Evolutionary conservation across 179 eudicot species (phyloP).

Genomic region (Amaranthus tricolor): DNA sequence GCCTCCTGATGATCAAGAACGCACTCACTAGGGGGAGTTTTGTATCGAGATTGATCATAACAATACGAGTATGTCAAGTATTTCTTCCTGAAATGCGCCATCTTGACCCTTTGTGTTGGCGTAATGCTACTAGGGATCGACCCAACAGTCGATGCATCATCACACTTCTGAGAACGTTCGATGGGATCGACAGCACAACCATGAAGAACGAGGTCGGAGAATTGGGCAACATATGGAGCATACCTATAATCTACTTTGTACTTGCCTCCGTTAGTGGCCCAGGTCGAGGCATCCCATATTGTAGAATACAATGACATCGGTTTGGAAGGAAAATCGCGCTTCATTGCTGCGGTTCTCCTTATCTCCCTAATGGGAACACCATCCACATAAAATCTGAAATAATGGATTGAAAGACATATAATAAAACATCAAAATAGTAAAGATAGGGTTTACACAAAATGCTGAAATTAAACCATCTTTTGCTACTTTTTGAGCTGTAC

Average conservation of each 20-base stretch:
- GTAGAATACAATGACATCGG: conserved; percentile 92
- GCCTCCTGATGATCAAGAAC: conserved; percentile 57
- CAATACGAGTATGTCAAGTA: conserved; percentile 91
- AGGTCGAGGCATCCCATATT: conserved; percentile 93
- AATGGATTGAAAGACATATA: background rate
- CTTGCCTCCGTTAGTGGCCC: conserved; percentile 95
- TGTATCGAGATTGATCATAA: conserved; percentile 63
- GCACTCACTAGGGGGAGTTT: conserved; percentile 63
- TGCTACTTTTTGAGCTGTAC: conserved; percentile 24
- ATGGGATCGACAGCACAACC: conserved; percentile 82
- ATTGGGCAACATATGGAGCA: conserved; percentile 76
- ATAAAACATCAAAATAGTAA: conserved; percentile 16
- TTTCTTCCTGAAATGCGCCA: conserved; percentile 59
- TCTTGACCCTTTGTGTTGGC: conserved; percentile 45
- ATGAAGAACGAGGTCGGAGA: conserved; percentile 75
- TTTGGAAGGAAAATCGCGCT: conserved; percentile 82
- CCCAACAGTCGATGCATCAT: conserved; percentile 21
- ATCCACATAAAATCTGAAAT: conserved; percentile 81
- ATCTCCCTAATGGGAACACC: conserved; percentile 82
- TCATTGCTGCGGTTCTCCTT: conserved; percentile 62
- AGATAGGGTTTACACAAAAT: conserved; percentile 7
- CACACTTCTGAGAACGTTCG: conserved; percentile 47
- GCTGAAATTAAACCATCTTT: conserved; percentile 9
- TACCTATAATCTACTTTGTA: conserved; percentile 79
- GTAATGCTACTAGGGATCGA: conserved; percentile 40